Base-by-base conservation (phyloP, 176 grass and related monocot species). In the Areca catechu region DNA sequence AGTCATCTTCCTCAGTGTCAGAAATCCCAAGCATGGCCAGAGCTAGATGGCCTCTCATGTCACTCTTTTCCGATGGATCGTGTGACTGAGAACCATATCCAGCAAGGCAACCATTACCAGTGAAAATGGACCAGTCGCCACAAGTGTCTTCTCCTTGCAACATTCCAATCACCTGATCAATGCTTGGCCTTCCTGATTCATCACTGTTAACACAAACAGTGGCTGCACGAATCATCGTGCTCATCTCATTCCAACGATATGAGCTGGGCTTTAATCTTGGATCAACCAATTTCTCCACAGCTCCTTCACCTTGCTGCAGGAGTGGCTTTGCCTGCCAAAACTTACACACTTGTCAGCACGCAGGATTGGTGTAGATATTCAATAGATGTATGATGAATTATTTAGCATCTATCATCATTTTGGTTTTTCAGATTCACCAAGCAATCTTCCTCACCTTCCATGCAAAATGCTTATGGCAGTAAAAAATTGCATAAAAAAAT, bases 1-100 rank as follows among this genome's bases (percentile, higher is more conserved):
- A 56, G 21, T 71, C 67, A 47, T 82, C 79, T 20, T 82, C 79
- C 53, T 82, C 79, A 15, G 66, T 64, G 49, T 82, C 79, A 54
- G 72, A 76, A 19, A 82, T 73, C 15, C 61, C 79, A 18, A 71
- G 72, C 79, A 82, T 82, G 50, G 79, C 79, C 54, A 82, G 54
- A 5, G 79, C 79, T 60, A 82, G 50, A 68, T 82, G 79, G 47
- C 79, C 51, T 16, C 22, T 72, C 79, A 82, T 76, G 16, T 81
- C 66, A 21, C 54, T 57, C 67, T 61, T 82, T 59, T 63, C 79
- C 58, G 50, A 56, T 17, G 58, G 61, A 51, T 55, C 70, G 19
- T 62, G 49, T 10, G 24, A 67, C 22, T 55, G 57, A 43, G 67
- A 59, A 51, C 61, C 63, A 55, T 71, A 76, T 15, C 79, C 79